These are phyloP conservation scores for Fusarium piperis DNA, from an alignment of 2,329 filamentous ascomycete species.

Conservation along the genomic window DNA sequence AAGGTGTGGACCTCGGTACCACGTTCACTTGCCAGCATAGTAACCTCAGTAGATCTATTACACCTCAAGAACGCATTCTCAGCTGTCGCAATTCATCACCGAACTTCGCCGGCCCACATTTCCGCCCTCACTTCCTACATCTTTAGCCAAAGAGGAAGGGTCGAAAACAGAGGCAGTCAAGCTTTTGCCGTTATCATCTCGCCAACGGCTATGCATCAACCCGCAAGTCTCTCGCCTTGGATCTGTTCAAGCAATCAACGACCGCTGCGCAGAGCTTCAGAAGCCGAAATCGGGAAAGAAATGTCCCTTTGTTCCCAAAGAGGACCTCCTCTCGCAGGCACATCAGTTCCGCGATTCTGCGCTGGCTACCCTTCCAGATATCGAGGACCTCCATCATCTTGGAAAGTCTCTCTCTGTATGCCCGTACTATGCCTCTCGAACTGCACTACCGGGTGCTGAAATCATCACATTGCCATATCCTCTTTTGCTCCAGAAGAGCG, in stretches of 20 bases:
- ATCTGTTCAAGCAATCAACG: constrained; percentile 85
- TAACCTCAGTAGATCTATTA: constrained; percentile 75
- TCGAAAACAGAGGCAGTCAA: constrained; percentile 65
- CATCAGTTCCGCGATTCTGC: constrained; percentile 87
- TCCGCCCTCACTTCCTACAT: constrained; percentile 72
- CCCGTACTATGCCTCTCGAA: constrained; percentile 94
- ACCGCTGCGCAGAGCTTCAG: constrained; percentile 90
- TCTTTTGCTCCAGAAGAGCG: constrained; percentile 84
- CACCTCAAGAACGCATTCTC: constrained; percentile 92
- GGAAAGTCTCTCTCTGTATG: constrained; percentile 85
- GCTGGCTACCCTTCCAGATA: constrained; percentile 87
- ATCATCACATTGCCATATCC: constrained; percentile 95
- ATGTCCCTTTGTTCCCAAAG: constrained; percentile 81
- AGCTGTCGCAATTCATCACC: constrained; percentile 86
- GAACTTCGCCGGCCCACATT: constrained; percentile 83
- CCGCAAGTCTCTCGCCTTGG: constrained; percentile 77
- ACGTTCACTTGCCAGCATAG: constrained; percentile 28
- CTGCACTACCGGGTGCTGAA: constrained; percentile 84
- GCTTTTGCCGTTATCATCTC: constrained; percentile 83
- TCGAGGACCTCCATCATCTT: constrained; percentile 85
- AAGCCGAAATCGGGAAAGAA: constrained; percentile 68
- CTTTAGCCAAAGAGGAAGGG: constrained; percentile 44
- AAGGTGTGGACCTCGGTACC: constrained; percentile 61
- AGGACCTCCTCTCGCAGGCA: constrained; percentile 76
- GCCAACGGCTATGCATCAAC: constrained; percentile 92